Conservation (phyloP, 2,329 filamentous ascomycete species). For the Epicoccum nigrum region DNA sequence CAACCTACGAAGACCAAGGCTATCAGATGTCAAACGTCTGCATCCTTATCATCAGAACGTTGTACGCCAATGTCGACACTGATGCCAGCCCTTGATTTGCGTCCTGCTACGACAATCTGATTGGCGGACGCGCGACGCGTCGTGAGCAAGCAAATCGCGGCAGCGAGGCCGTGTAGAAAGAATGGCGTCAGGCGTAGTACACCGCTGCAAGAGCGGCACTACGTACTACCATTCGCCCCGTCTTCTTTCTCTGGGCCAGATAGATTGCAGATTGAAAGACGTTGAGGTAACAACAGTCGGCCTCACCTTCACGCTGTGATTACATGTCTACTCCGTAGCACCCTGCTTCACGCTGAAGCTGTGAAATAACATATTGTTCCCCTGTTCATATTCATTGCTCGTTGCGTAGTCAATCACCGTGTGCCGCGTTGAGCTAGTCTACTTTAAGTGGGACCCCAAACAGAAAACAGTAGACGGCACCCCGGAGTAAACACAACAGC, state of each 20-base stretch:
- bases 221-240: too few species aligned
- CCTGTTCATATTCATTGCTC: background rate
- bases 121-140: constrained; percentile 5
- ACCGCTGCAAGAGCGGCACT: too few species aligned
- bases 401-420: constrained; percentile 4
- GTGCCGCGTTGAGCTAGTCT: constrained; percentile 7
- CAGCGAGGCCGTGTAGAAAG: too few species aligned
- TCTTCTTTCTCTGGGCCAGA: too few species aligned
- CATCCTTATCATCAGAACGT: too few species aligned
- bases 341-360: background rate
- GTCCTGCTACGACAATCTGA: too few species aligned
- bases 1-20: too few species aligned
- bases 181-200: background rate
- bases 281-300: background rate
- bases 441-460: constrained; percentile 14
- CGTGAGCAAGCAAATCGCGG: background rate
- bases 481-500: constrained; percentile 14
- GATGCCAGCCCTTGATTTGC: too few species aligned
- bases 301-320: background rate
- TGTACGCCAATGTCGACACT: too few species aligned
- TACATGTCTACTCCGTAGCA: background rate
- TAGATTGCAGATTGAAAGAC: background rate
- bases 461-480: constrained; percentile 15
- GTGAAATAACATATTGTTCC: background rate
- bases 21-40: too few species aligned